Evolutionary conservation across 176 grass and related monocot species (phyloP), one percentile per base, ranked within the genome.

Genomic region (Cocos nucifera): DNA sequence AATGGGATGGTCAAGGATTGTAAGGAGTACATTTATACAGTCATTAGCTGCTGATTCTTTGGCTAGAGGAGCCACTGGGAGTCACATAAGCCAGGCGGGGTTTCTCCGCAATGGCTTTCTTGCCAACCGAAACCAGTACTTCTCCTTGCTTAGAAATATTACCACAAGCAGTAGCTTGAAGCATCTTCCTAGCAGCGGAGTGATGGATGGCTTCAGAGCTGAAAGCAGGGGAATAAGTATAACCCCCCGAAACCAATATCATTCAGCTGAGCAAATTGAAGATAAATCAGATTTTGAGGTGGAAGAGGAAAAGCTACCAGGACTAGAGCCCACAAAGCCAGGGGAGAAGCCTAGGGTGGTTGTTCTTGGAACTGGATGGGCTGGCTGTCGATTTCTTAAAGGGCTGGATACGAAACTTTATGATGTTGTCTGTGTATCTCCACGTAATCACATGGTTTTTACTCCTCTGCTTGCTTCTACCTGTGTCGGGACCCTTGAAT

Each of bases 391-490:
- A 29, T 87, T 97, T 44, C 74, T 97, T 61, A 97, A 88, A 71
- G 87, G 89, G 30, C 66, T 97, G 50, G 75, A 90, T 81, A 90
- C 84, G 15, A 56, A 75, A 50, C 64, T 59, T 17, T 97, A 91
- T 71, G 84, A 91, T 75, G 80, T 91, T 4, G 92, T 97, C 51
- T 97, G 92, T 79, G 64, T 97, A 48, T 97, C 92, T 4, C 92
- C 92, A 22, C 67, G 92, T 56, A 97, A 97, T 71, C 87, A 97
- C 76, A 97, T 97, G 87, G 92, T 91, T 72, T 97, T 97, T 72
- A 97, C 87, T 57, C 87, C 92, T 63, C 77, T 97, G 69, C 80
- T 97, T 18, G 92, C 84, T 57, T 97, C 87, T 16, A 97, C 92
- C 22, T 97, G 92, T 69, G 84, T 97, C 3, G 87, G 87, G 18